Percentiles rank a stretch among this genome's conserved stretches.
Conservation (phyloP, 2,329 filamentous ascomycete genomes). For the Aureobasidium sp. region DNA sequence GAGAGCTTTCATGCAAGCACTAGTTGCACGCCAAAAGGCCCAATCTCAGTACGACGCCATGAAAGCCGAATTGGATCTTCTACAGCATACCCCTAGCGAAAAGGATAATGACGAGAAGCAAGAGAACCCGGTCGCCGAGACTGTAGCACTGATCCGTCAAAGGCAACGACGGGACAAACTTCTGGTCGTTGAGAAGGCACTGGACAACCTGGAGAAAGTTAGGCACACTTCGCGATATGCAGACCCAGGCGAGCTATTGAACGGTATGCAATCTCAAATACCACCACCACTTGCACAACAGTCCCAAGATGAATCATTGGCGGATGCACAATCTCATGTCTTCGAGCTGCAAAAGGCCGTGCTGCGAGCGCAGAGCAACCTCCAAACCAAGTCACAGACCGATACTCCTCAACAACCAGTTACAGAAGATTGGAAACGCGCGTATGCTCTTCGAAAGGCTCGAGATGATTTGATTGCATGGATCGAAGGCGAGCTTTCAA, state of each 20-base stretch:
- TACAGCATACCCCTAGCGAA: neutral
- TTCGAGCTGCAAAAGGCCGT: constrained; percentile 14
- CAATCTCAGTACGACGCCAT: neutral
- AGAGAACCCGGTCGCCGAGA: neutral
- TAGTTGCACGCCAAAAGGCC: constrained; percentile 9
- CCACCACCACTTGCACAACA: neutral
- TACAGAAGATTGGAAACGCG: neutral
- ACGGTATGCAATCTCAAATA: neutral
- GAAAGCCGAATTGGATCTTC: neutral
- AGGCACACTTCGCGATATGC: constrained; percentile 2
- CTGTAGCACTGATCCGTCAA: neutral
- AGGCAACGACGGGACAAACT: constrained; percentile 6
- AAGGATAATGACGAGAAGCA: neutral
- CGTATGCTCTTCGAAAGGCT: constrained; percentile 5
- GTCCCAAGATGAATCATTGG: neutral
- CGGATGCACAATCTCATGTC: neutral
- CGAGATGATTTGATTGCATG: constrained; percentile 12
- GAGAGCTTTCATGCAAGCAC: constrained; percentile 1
- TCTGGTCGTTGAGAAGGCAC: neutral
- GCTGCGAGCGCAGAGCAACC: neutral
- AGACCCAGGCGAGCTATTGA: neutral
- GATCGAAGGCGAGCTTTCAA: constrained; percentile 13
- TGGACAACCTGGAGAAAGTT: constrained; percentile 3
- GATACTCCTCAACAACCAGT: neutral
- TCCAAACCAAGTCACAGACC: neutral